A percentile compares a stretch with the other conserved stretches of the same genome.
Conservation (phyloP, 2,329 filamentous ascomycete genomes). For the Calonectria henricotiae region DNA sequence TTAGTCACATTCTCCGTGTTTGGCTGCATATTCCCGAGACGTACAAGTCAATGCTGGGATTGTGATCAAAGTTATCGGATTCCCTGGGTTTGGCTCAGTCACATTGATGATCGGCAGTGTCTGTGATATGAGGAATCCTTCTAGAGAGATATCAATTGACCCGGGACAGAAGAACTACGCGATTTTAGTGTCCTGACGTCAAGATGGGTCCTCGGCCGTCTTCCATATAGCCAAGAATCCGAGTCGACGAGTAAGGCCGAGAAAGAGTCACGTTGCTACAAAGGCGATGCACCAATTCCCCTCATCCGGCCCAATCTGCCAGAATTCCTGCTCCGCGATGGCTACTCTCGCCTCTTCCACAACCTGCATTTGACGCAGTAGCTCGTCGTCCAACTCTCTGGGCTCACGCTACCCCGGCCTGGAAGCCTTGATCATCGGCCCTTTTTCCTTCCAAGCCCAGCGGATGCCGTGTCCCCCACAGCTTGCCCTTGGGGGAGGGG, state of each 20-base stretch:
- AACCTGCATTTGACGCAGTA: constrained; percentile 9
- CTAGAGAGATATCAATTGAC: constrained; percentile 2
- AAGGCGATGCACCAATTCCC: constrained; percentile 18
- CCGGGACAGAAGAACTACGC: neutral
- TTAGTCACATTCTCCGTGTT: neutral
- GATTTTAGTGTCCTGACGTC: neutral
- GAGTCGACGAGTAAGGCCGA: constrained; percentile 19
- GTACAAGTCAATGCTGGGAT: neutral
- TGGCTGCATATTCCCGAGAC: constrained; percentile 6
- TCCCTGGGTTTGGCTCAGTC: neutral
- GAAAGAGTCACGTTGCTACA: constrained; percentile 12
- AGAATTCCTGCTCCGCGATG: constrained; percentile 25
- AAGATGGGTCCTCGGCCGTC: neutral
- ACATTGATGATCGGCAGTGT: neutral
- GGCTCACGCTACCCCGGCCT: constrained; percentile 23
- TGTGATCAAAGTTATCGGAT: neutral
- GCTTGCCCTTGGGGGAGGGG: neutral
- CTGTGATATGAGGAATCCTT: neutral
- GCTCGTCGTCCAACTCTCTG: constrained; percentile 14
- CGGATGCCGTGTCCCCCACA: constrained; percentile 28
- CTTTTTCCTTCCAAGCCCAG: constrained; percentile 36
- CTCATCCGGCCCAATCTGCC: constrained; percentile 17
- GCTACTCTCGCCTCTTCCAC: constrained; percentile 12
- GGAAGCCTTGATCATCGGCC: constrained; percentile 36
- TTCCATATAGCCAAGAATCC: constrained; percentile 3